phyloP scores from a whole-genome alignment of 148 eudicot genomes.

The Polygonum aviculare region DNA sequence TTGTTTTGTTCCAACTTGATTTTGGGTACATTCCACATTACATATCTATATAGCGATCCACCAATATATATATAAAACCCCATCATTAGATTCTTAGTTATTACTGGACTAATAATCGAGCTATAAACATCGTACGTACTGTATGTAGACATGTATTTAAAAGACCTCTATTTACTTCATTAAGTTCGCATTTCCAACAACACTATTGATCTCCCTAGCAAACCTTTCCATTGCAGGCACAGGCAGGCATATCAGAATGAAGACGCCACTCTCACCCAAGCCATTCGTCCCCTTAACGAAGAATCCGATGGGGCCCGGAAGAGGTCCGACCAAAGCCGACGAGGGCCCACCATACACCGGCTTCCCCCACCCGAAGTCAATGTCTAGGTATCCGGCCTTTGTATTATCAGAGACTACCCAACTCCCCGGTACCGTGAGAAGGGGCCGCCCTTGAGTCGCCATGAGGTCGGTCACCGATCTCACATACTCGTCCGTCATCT shows the following conservation, averaged over 20 bases:
- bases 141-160: too few relatives aligned
- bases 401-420: constrained; percentile 17
- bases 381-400: neutral
- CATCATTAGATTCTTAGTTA: too few relatives aligned
- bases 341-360: constrained; percentile 16
- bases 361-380: constrained; percentile 30
- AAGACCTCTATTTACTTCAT: too few relatives aligned
- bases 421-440: neutral
- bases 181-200: neutral
- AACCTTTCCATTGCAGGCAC: neutral
- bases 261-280: neutral
- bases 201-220: neutral
- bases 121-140: too few relatives aligned
- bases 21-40: too few relatives aligned
- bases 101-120: too few relatives aligned
- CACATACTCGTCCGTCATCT: constrained; percentile 15
- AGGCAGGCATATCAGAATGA: neutral
- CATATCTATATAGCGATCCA: too few relatives aligned
- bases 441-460: constrained; percentile 1
- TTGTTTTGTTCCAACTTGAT: too few relatives aligned
- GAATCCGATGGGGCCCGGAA: neutral
- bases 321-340: neutral
- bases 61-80: too few relatives aligned
- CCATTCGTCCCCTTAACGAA: neutral
- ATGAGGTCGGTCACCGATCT: constrained; percentile 10